These are phyloP conservation scores for Calycina herbarum DNA, from an alignment of 2,329 filamentous ascomycete genomes.

Conservation along the genomic window DNA sequence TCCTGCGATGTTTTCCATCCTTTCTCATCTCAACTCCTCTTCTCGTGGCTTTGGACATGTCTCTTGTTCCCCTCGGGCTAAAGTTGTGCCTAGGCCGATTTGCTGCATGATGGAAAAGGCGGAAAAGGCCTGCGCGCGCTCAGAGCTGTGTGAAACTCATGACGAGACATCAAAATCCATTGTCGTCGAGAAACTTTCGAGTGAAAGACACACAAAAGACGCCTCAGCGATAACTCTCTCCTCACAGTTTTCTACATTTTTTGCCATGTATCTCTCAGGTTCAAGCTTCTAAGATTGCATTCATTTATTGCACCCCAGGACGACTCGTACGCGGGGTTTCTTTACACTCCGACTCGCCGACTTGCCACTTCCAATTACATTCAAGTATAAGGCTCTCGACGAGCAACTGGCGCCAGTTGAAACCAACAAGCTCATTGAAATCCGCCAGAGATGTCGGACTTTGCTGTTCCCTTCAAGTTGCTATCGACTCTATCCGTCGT, in stretches of 20 bases:
- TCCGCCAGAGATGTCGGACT: constrained; percentile 4
- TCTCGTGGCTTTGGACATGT: no score
- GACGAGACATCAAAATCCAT: constrained; percentile 2
- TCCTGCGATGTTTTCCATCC: no score
- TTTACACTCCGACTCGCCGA: background rate
- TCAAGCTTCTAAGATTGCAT: no score
- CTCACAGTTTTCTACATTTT: background rate
- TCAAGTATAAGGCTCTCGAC: background rate
- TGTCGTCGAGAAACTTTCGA: background rate
- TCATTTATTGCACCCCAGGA: no score
- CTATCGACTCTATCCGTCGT: constrained; percentile 28
- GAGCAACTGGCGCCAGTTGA: background rate
- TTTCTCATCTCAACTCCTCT: no score
- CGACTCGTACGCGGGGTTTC: background rate
- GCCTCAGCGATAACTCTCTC: background rate
- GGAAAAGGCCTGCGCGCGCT: background rate
- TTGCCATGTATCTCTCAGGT: background rate
- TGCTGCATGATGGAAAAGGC: background rate
- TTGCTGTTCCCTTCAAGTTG: constrained; percentile 30
- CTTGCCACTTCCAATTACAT: background rate
- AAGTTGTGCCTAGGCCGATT: constrained; percentile 1
- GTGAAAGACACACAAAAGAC: background rate
- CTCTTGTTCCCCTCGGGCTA: background rate
- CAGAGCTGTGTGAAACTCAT: background rate
- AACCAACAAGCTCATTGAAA: background rate